Evolutionary conservation across 192 early-diverging fungal species (phyloP).

Genomic region (Backusella tarrabulga): DNA sequence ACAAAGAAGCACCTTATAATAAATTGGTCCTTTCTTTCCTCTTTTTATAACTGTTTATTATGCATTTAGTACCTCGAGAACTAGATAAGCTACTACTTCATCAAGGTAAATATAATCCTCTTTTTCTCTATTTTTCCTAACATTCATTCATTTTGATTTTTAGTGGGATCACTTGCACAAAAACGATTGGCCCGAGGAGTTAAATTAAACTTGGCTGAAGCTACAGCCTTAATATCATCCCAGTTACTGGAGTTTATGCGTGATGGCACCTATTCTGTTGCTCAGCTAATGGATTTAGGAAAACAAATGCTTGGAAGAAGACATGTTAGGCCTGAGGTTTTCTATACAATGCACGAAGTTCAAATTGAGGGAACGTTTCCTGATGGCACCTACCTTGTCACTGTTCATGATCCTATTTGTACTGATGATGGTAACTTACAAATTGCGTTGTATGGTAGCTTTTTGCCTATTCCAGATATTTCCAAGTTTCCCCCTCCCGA

Average conservation of each 20-base stretch:
- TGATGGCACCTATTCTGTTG: constrained; percentile 83
- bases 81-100: constrained; percentile 88
- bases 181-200: constrained; percentile 87
- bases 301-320: constrained; percentile 84
- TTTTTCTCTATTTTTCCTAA: neutral
- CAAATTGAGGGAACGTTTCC: constrained; percentile 90
- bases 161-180: constrained; percentile 85
- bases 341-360: constrained; percentile 72
- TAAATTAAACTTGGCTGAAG: constrained; percentile 83
- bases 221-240: constrained; percentile 83
- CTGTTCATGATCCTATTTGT: constrained; percentile 89
- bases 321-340: constrained; percentile 76
- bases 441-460: constrained; percentile 86
- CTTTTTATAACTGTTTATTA: constrained; percentile 19
- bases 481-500: constrained; percentile 48
- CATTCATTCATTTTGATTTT: neutral
- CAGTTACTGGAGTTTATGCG: constrained; percentile 87
- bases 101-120: constrained; percentile 45
- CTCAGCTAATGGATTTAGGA: constrained; percentile 86
- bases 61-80: constrained; percentile 88
- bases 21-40: neutral
- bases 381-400: constrained; percentile 93
- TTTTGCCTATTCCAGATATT: constrained; percentile 66
- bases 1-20: neutral
- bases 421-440: constrained; percentile 76